Evolutionary conservation across 495 filamentous ascomycete species (phyloP), one percentile per base, ranked within the genome.

Genomic region (Bryoglossum gracile): DNA sequence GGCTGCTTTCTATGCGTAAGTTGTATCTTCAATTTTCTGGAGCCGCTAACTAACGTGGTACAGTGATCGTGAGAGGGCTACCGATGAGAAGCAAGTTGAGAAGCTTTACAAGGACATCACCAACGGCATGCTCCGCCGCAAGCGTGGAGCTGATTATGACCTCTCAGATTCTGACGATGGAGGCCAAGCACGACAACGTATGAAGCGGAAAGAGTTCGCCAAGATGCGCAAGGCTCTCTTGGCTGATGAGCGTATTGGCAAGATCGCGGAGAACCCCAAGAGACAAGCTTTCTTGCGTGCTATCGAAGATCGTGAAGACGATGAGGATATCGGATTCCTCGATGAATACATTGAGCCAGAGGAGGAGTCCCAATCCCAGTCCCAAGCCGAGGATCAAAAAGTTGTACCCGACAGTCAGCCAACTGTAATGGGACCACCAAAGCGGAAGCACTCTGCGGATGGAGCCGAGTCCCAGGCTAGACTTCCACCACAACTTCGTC

Each of bases 91-190:
- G 57, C 80, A 86, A 52, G 82, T 95, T 18, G 82, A 85, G 44
- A 94, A 94, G 66, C 72, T 98, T 25, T 87, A 90, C 68, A 89
- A 83, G 55, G 94, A 97, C 61, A 81, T 99, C 60, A 90, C 86
- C 4, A 90, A 82, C 6, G 92, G 92, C 32, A 78, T 77, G 56
- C 73, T 97, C 14, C 82, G 92, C 8, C 83, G 86, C 37, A 86
- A 89, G 56, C 77, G 84, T 35, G 81, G 78, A 41, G 80, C 75
- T 19, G 81, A 83, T 51, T 84, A 84, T 60, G 88, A 94, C 51
- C 75, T 95, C 17, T 86, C 84, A 8, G 90, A 95, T 59, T 86
- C 84, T 3, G 89, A 94, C 33, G 91, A 96, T 59, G 86, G 87
- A 40, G 82, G 75, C 2, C 77, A 86, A 56, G 81, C 86, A 22